Conservation (phyloP, 192 early-diverging fungal genomes). For the Podila minutissima region DNA sequence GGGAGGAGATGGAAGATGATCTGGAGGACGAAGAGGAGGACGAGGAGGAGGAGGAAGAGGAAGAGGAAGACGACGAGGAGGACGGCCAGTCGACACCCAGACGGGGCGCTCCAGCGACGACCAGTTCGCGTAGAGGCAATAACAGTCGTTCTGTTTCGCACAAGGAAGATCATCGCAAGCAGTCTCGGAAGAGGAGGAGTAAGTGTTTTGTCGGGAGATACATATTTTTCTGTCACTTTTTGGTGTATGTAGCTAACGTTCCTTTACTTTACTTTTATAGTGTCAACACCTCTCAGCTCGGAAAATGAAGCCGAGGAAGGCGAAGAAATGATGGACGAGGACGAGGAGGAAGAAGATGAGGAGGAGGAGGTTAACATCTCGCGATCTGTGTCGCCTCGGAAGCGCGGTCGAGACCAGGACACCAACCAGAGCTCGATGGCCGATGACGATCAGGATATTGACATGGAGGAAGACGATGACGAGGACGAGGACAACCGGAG, state of each 20-base stretch:
- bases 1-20: constrained; percentile 21
- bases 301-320: constrained; percentile 33
- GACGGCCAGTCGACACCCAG: constrained; percentile 1
- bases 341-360: constrained; percentile 29
- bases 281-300: constrained; percentile 26
- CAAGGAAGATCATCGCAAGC: constrained; percentile 1
- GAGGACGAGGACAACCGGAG: constrained; percentile 19
- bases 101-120: background rate
- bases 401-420: constrained; percentile 12
- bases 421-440: constrained; percentile 2
- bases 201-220: background rate
- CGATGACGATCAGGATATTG: constrained; percentile 40
- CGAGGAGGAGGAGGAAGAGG: constrained; percentile 7
- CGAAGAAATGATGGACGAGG: constrained; percentile 15
- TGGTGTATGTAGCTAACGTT: too few relatives aligned
- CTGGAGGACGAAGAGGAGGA: constrained; percentile 11
- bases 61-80: constrained; percentile 27
- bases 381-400: constrained; percentile 23
- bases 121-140: background rate
- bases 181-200: constrained; percentile 21
- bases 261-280: background rate
- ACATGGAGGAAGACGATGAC: constrained; percentile 44
- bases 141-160: background rate
- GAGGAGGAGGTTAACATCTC: constrained; percentile 17
- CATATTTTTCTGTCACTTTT: background rate